Conservation (phyloP, 2,329 filamentous ascomycete genomes). For the Pseudonectria foliicola region DNA sequence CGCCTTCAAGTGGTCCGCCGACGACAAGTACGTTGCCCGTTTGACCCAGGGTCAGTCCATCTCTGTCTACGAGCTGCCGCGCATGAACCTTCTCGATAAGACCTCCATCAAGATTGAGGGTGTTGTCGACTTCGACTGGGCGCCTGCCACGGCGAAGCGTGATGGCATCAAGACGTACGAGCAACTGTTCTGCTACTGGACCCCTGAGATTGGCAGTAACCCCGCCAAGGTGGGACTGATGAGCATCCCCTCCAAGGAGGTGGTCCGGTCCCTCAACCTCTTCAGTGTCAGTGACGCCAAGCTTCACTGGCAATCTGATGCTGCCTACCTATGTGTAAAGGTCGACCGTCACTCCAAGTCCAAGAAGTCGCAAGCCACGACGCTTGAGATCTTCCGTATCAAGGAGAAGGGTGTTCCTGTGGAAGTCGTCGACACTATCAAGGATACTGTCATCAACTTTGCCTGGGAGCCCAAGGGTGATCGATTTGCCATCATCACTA, state of each 20-base stretch:
- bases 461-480: slow-evolving; percentile 98
- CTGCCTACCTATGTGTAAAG: slow-evolving; percentile 92
- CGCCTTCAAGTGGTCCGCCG: slow-evolving; percentile 98
- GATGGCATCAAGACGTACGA: slow-evolving; percentile 88
- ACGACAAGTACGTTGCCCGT: slow-evolving; percentile 93
- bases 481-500: slow-evolving; percentile 94
- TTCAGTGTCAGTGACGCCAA: slow-evolving; percentile 98
- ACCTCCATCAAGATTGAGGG: slow-evolving; percentile 93
- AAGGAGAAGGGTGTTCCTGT: slow-evolving; percentile 97
- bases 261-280: slow-evolving; percentile 88
- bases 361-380: slow-evolving; percentile 95
- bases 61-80: slow-evolving; percentile 81
- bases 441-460: slow-evolving; percentile 99
- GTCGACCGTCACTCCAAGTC: slow-evolving; percentile 98
- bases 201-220: slow-evolving; percentile 94
- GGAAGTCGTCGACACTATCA: slow-evolving; percentile 94
- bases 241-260: slow-evolving; percentile 90
- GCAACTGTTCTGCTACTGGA: slow-evolving; percentile 98
- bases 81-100: slow-evolving; percentile 87
- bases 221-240: slow-evolving; percentile 95
- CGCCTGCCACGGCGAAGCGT: slow-evolving; percentile 71
- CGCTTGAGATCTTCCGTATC: slow-evolving; percentile 96
- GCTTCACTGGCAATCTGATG: slow-evolving; percentile 97
- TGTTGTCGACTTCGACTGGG: slow-evolving; percentile 97
- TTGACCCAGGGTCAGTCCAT: slow-evolving; percentile 84